Conservation (phyloP, 306 rosid genomes). For the Trifolium dubium region DNA sequence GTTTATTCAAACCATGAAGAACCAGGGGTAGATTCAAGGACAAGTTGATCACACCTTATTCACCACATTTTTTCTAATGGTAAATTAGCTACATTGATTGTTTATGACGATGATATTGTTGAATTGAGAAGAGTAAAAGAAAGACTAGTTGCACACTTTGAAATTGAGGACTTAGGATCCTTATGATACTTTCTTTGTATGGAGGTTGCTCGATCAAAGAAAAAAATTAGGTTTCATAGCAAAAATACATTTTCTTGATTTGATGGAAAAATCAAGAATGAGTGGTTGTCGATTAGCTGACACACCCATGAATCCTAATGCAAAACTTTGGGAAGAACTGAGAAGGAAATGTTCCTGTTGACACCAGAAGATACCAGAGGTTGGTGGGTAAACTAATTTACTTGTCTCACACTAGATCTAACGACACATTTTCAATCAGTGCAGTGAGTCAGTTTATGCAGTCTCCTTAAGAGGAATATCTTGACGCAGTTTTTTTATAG, state of each 20-base stretch:
- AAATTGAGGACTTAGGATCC: background rate
- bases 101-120: background rate
- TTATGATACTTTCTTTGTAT: background rate
- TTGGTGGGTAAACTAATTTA: too few species aligned
- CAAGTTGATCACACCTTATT: background rate
- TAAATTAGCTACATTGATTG: background rate
- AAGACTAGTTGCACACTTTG: background rate
- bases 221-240: background rate
- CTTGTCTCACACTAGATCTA: too few species aligned
- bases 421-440: too few species aligned
- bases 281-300: background rate
- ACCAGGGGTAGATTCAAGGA: background rate
- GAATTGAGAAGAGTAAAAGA: background rate
- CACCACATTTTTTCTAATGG: background rate
- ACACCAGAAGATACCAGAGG: background rate
- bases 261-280: background rate
- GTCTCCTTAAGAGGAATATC: too few species aligned
- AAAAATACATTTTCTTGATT: background rate
- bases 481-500: too few species aligned
- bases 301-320: background rate
- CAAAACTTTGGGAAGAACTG: background rate
- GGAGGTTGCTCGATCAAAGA: background rate
- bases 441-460: too few species aligned
- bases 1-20: background rate
- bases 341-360: background rate